These are phyloP conservation scores for Breviolum minutum DNA, from an alignment of 73 alveolate species.

Conservation along the genomic window DNA sequence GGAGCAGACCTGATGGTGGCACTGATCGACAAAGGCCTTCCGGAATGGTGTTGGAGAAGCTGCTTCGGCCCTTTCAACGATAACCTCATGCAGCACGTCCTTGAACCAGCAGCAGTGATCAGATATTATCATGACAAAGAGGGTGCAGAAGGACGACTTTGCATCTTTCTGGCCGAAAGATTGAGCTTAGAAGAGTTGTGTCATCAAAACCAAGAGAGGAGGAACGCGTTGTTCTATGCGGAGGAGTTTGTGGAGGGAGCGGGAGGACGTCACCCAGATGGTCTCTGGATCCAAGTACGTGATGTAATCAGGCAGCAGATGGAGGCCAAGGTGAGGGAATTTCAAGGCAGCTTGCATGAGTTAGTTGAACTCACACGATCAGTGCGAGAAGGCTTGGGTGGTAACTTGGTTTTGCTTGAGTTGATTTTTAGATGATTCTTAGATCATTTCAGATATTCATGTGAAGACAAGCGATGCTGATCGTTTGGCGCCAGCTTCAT, in stretches of 20 bases:
- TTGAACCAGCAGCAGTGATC: neutral
- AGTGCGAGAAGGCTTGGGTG: neutral
- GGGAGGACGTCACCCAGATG: neutral
- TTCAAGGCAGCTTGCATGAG: conserved; percentile 38
- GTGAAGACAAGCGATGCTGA: too few species aligned
- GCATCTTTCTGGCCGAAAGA: neutral
- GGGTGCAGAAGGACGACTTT: neutral
- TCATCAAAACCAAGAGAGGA: conserved; percentile 11
- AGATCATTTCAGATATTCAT: neutral
- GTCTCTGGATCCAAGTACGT: conserved; percentile 3
- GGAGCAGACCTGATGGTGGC: conserved; percentile 66
- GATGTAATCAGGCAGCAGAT: conserved; percentile 21
- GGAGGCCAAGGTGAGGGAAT: neutral
- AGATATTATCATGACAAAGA: too few species aligned
- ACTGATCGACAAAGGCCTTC: conserved; percentile 69
- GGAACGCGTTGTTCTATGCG: conserved; percentile 25
- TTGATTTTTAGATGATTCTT: neutral
- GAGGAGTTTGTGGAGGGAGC: neutral
- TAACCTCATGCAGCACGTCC: conserved; percentile 41
- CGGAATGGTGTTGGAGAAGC: conserved; percentile 57
- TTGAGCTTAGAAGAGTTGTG: conserved; percentile 48
- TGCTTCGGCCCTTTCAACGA: conserved; percentile 24
- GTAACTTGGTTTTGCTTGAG: conserved; percentile 1
- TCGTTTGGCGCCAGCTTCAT: too few species aligned
- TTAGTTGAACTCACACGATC: neutral